Conservation (phyloP, 306 rosid genomes). For the Begonia fuchsioides region DNA sequence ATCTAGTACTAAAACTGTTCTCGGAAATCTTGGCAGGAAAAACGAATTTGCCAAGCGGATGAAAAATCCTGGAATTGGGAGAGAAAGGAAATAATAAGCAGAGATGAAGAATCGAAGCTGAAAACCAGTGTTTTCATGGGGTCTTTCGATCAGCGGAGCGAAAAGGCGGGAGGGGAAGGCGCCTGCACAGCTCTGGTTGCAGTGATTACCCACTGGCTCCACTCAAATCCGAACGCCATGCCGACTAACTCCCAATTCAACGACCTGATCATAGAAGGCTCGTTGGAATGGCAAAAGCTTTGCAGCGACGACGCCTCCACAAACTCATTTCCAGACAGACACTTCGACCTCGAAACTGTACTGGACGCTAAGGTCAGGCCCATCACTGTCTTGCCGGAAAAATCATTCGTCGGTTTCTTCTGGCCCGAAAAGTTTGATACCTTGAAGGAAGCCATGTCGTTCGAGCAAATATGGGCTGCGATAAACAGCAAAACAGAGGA, state of each 20-base stretch:
- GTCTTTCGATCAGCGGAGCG: slow-evolving; percentile 64
- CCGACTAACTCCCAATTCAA: slow-evolving; percentile 46
- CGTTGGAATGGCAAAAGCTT: slow-evolving; percentile 49
- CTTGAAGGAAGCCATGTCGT: slow-evolving; percentile 62
- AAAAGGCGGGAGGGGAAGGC: slow-evolving; percentile 47
- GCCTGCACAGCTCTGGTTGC: slow-evolving; percentile 65
- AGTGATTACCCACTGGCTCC: slow-evolving; percentile 75
- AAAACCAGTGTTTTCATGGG: slow-evolving; percentile 50
- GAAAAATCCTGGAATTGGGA: slow-evolving; percentile 21
- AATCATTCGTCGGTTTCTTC: slow-evolving; percentile 62
- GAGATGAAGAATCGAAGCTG: slow-evolving; percentile 46
- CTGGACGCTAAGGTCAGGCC: slow-evolving; percentile 49
- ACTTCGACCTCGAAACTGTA: slow-evolving; percentile 67
- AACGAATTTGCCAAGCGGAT: too few relatives aligned
- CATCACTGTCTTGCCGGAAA: slow-evolving; percentile 18
- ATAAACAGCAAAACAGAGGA: slow-evolving; percentile 13
- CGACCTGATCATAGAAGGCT: slow-evolving; percentile 52
- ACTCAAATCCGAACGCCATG: slow-evolving; percentile 17
- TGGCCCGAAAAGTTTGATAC: slow-evolving; percentile 52
- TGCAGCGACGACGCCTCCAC: slow-evolving; percentile 26
- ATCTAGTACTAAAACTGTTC: too few relatives aligned
- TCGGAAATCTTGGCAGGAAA: too few relatives aligned
- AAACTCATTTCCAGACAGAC: slow-evolving; percentile 46
- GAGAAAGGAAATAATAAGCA: slow-evolving; percentile 30
- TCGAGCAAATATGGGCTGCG: slow-evolving; percentile 56